Percentiles rank a stretch among this genome's conserved stretches.
phyloP scores from a whole-genome alignment of 345 rosid genomes.

The Corchorus capsularis region DNA sequence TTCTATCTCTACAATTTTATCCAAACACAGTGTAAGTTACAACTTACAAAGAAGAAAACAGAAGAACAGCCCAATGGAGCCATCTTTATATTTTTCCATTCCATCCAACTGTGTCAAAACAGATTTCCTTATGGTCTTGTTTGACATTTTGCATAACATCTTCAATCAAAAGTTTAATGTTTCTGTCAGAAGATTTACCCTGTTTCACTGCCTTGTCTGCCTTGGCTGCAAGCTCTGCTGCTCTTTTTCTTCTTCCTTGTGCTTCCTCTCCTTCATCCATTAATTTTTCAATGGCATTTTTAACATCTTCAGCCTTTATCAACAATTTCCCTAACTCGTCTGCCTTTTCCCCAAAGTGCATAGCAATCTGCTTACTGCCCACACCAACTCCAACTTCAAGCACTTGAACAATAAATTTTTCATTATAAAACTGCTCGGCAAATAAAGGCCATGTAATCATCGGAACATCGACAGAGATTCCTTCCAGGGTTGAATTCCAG shows the following conservation, averaged over 20 bases:
- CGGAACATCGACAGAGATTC: conserved; percentile 39
- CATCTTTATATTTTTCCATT: no score
- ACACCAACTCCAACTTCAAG: conserved; percentile 46
- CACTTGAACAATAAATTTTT: conserved; percentile 45
- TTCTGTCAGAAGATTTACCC: conserved; percentile 59
- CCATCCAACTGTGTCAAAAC: no score
- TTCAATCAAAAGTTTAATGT: conserved; percentile 33
- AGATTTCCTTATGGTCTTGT: not conserved
- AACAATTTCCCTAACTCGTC: conserved; percentile 28
- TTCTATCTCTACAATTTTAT: no score
- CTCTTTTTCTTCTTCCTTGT: conserved; percentile 39
- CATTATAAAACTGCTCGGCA: conserved; percentile 51
- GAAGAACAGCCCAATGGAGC: no score
- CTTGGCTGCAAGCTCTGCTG: conserved; percentile 30
- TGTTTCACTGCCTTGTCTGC: conserved; percentile 43
- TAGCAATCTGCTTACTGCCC: conserved; percentile 38
- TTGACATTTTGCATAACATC: conserved; percentile 20
- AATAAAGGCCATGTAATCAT: conserved; percentile 54
- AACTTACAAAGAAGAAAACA: no score
- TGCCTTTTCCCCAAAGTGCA: conserved; percentile 53
- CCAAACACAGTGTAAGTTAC: no score
- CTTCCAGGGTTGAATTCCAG: conserved; percentile 56
- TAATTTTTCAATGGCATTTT: conserved; percentile 35
- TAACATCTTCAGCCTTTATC: conserved; percentile 45
- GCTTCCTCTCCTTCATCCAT: conserved; percentile 51